phyloP scores from a whole-genome alignment of 106 monocot genomes.

The Alisma plantagoaquatica region DNA sequence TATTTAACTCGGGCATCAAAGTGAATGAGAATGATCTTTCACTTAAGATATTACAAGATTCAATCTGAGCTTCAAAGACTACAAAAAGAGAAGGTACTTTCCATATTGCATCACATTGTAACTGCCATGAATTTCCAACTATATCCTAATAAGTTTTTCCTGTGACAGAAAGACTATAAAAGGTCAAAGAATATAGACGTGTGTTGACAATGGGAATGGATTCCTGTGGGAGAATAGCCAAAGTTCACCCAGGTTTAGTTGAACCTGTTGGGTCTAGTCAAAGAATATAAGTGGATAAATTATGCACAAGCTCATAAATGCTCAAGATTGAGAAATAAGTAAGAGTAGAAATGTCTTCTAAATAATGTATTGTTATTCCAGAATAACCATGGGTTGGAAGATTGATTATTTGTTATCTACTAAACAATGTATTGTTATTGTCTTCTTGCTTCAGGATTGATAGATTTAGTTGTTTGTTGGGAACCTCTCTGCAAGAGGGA shows the following conservation, averaged over 20 bases:
- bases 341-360: too few species aligned
- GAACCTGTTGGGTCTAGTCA: conserved; percentile 15
- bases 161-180: conserved; percentile 33
- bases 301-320: conserved; percentile 29
- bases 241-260: conserved; percentile 39
- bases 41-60: conserved; percentile 52
- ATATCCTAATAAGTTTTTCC: neutral
- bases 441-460: too few species aligned
- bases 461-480: too few species aligned
- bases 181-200: conserved; percentile 28
- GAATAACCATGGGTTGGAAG: too few species aligned
- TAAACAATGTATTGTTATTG: too few species aligned
- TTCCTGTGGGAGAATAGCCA: conserved; percentile 29
- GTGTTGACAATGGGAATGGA: conserved; percentile 55
- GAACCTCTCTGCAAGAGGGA: too few species aligned
- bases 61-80: conserved; percentile 51
- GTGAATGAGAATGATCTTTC: conserved; percentile 60
- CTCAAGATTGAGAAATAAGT: conserved; percentile 52
- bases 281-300: conserved; percentile 48
- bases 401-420: too few species aligned
- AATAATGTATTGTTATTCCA: too few species aligned
- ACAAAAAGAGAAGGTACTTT: conserved; percentile 66
- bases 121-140: neutral
- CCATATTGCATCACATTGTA: too few species aligned
- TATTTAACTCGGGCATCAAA: neutral